Evolutionary conservation across 2,329 filamentous ascomycete genomes (phyloP), one percentile per base, ranked within the genome.

Genomic region (Penicillium janthinellum): DNA sequence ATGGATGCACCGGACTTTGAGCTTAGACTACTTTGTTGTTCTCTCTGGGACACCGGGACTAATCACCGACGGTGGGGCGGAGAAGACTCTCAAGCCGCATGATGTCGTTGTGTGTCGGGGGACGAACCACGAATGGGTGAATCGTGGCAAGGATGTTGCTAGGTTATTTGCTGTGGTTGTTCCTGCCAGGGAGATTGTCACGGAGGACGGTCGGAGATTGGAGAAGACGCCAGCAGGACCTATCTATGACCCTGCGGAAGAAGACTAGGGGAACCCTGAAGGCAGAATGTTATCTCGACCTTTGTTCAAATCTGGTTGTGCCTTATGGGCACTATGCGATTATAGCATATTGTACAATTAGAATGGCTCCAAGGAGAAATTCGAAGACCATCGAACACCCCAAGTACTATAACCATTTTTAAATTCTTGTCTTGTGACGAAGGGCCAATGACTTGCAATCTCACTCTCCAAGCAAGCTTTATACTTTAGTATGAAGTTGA

Each of bases 121-220:
- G 0, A 73, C 72, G 8, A 81, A 77, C 56, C 81, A 83, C 66
- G 67, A 70, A 11, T 83, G 81, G 79, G 66, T 73, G 15, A 82
- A 83, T 58, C 70, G 74, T 15, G 71, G 72, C 0, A 62, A 70
- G 2, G 72, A 75, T 48, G 61, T 72, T 15, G 80, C 77, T 51
- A 70, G 76, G 25, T 70, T 81, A 0, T 64, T 78, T 44, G 77
- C 73, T 55, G 74, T 81, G 41, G 74, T 77, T 73, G 66, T 82
- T 3, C 75, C 74, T 7, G 71, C 75, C 15, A 72, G 80, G 49
- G 76, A 77, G 67, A 67, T 82, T 51, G 67, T 68, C 47, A 69
- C 78, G 8, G 66, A 62, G 22, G 69, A 77, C 61, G 79, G 79
- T 11, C 70, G 63, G 39, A 69, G 59, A 54, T 57, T 82, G 49